A percentile compares a stretch with the other conserved stretches of the same genome.
phyloP scores from a whole-genome alignment of 164 flowering plant species.

The Kingdonia uniflora region DNA sequence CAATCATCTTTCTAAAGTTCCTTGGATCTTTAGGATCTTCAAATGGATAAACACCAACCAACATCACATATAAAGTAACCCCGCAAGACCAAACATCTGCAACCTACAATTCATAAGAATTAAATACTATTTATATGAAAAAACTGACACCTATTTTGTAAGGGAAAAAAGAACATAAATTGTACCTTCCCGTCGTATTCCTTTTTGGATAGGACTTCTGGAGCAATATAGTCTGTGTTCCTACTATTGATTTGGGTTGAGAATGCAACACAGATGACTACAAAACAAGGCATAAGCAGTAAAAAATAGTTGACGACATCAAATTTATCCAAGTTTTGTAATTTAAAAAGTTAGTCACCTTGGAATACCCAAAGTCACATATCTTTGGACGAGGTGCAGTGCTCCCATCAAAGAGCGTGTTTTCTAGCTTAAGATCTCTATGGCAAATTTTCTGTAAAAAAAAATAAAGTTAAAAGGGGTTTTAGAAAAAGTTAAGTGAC shows the following conservation, averaged over 20 bases:
- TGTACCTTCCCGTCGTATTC: slow-evolving; percentile 83
- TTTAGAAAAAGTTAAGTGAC: no score
- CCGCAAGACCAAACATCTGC: slow-evolving; percentile 98
- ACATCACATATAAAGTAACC: slow-evolving; percentile 81
- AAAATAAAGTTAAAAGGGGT: not conserved
- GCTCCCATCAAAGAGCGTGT: slow-evolving; percentile 16
- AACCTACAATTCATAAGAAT: slow-evolving; percentile 27
- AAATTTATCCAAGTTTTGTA: not conserved
- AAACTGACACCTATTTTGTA: not conserved
- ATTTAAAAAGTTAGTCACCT: slow-evolving; percentile 26
- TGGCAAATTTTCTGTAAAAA: slow-evolving; percentile 14
- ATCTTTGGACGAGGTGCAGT: slow-evolving; percentile 5
- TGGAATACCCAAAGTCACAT: slow-evolving; percentile 24
- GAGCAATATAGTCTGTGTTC: slow-evolving; percentile 91
- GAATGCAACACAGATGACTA: slow-evolving; percentile 78
- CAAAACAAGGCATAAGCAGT: slow-evolving; percentile 9
- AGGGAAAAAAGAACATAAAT: not conserved
- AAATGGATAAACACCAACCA: slow-evolving; percentile 84
- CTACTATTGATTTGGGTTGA: slow-evolving; percentile 81
- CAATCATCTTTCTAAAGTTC: slow-evolving; percentile 65
- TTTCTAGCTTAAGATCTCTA: slow-evolving; percentile 14
- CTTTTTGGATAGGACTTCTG: slow-evolving; percentile 59
- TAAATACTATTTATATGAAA: not conserved
- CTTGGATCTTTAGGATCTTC: slow-evolving; percentile 82
- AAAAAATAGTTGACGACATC: not conserved